A percentile compares a stretch with the other conserved stretches of the same genome.
phyloP scores from a whole-genome alignment of 768 basidiomycete genomes.

The Xerocomellus intermedius region DNA sequence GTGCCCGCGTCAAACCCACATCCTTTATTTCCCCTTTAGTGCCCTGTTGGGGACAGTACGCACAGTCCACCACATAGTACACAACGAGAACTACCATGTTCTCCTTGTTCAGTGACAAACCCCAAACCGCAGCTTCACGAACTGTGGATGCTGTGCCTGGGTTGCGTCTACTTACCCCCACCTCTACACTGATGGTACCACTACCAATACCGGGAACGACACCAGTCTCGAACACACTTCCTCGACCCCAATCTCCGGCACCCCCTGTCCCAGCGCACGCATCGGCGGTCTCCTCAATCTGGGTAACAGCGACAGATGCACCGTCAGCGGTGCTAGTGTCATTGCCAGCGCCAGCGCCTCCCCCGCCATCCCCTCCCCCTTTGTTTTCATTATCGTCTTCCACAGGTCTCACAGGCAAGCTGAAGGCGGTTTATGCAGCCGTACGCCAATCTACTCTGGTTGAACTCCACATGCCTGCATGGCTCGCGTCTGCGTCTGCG shows the following conservation, averaged over 20 bases:
- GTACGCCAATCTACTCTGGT: not conserved
- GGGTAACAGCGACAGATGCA: not conserved
- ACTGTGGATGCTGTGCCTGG: not conserved
- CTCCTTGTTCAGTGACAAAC: not conserved
- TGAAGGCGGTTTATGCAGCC: not conserved
- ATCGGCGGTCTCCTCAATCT: not conserved
- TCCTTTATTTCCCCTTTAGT: too few relatives aligned
- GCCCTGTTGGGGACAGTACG: not conserved
- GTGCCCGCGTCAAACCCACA: not conserved
- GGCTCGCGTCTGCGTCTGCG: too few relatives aligned
- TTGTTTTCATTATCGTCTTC: not conserved
- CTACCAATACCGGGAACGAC: not conserved
- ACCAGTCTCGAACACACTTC: not conserved
- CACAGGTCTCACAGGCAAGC: not conserved
- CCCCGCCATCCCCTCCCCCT: too few relatives aligned
- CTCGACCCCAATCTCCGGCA: not conserved
- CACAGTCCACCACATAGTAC: not conserved
- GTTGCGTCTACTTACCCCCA: not conserved
- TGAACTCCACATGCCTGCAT: not conserved
- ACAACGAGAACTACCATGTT: not conserved
- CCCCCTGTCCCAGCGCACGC: not conserved
- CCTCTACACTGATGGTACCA: not conserved
- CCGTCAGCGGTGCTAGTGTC: not conserved
- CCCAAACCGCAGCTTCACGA: not conserved
- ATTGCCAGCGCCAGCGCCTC: not conserved